Percentiles rank a stretch among this genome's conserved stretches.
These are phyloP conservation scores for Camellia granthamiana DNA, from an alignment of 148 eudicot genomes.

Conservation along the genomic window DNA sequence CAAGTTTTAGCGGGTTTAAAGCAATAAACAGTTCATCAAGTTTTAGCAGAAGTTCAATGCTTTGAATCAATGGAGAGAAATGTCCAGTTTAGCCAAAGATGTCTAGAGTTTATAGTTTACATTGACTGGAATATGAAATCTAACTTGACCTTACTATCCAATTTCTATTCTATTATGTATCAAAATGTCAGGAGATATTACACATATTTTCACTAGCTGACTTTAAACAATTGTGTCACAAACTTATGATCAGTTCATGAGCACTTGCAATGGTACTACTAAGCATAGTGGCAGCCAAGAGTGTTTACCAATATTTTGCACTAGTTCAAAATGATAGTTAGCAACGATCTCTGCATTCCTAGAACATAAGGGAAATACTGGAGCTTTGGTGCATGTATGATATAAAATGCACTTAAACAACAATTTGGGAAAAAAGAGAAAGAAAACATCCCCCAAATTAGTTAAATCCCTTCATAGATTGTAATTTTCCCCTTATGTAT, in stretches of 20 bases:
- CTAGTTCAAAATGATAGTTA: background rate
- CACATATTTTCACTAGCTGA: background rate
- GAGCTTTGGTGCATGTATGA: background rate
- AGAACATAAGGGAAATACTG: background rate
- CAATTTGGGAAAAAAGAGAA: background rate
- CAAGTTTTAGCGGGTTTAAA: background rate
- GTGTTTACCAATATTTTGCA: background rate
- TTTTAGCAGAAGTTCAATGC: background rate
- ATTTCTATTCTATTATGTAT: background rate
- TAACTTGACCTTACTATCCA: background rate
- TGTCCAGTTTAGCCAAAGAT: background rate
- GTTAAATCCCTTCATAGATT: background rate
- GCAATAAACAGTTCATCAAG: background rate
- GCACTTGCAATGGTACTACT: background rate
- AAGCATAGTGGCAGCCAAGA: conserved; percentile 1
- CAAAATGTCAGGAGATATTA: background rate
- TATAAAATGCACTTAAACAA: background rate
- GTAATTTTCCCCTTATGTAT: too few relatives aligned
- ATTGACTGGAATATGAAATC: background rate
- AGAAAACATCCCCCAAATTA: background rate
- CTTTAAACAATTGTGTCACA: background rate
- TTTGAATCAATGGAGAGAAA: background rate
- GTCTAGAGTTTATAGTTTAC: background rate
- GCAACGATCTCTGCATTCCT: background rate
- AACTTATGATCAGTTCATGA: background rate